Conservation (phyloP, 2,329 filamentous ascomycete genomes). For the Hirsutella minnesotensis region DNA sequence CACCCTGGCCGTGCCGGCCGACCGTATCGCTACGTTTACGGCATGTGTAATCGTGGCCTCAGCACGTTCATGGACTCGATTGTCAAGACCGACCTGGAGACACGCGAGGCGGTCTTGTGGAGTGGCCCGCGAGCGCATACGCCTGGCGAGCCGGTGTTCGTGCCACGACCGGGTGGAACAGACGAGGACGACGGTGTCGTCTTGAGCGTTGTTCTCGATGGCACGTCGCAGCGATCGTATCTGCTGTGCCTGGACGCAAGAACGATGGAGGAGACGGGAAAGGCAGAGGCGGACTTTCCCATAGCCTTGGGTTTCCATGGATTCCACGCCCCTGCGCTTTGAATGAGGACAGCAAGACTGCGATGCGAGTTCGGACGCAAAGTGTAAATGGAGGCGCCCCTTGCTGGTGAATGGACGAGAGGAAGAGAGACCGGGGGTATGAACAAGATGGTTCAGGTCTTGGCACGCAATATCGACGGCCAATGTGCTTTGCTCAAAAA, state of each 20-base stretch:
- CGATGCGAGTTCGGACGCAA: no score
- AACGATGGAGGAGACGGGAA: slow-evolving; percentile 50
- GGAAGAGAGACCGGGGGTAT: no score
- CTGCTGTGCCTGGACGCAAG: slow-evolving; percentile 52
- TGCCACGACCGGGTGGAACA: slow-evolving; percentile 29
- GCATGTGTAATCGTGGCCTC: slow-evolving; percentile 40
- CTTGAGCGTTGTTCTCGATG: slow-evolving; percentile 53
- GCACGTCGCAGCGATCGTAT: slow-evolving; percentile 46
- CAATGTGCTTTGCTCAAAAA: no score
- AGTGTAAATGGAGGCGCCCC: no score
- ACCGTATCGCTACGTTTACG: slow-evolving; percentile 50
- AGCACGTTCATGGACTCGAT: slow-evolving; percentile 51
- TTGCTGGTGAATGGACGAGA: no score
- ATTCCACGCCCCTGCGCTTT: slow-evolving; percentile 23
- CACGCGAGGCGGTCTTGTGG: slow-evolving; percentile 43
- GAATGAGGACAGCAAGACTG: background rate
- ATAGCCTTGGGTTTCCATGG: slow-evolving; percentile 58
- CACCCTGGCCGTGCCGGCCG: slow-evolving; percentile 43
- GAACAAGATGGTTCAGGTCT: no score
- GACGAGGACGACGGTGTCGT: slow-evolving; percentile 54
- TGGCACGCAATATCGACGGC: no score
- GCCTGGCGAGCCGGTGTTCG: slow-evolving; percentile 59
- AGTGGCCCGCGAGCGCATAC: slow-evolving; percentile 44
- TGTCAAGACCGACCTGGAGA: slow-evolving; percentile 51
- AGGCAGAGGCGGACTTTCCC: slow-evolving; percentile 48